Base-by-base conservation (phyloP, 1,284 basidiomycete species). In the Thecaphora thlaspeos region DNA sequence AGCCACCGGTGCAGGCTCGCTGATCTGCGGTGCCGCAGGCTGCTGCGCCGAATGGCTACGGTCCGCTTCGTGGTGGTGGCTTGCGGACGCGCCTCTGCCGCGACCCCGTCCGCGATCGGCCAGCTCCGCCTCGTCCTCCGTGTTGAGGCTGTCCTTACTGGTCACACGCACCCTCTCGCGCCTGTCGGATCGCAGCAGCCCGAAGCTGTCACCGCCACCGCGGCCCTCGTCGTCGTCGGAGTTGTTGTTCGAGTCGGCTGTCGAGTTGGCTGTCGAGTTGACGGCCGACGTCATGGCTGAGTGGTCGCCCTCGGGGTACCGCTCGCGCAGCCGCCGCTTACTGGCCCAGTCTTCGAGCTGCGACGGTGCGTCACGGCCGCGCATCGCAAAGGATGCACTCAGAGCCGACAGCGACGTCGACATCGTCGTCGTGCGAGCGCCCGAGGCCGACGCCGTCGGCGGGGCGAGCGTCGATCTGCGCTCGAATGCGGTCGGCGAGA, bases 311-410 rank as follows among this genome's bases (percentile, higher is more conserved):
- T 72, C 59, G 1, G 70, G 70, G 40, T 71, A 72, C 23, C 70
- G 55, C 47, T 72, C 70, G 12, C 61, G 58, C 41, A 72, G 41
- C n/a, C 70, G 49, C 26, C 67, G 55, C 54, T 67, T 66, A n/a
- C 66, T 63, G 19, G 70, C 59, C 70, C 68, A 71, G 46, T 70
- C 70, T 45, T 72, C 68, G 53, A 68, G 52, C 39, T 66, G 62
- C 3, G 56, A 14, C 5, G 68, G 68, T 7, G 63, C 43, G 3
- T 71, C 70, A 19, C 68, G 56, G 7, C 70, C 70, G 19, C 70
- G 56, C 70, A 72, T 71, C 19, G 70, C 70, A 36, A 72, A 72
- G 2, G 68, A 71, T 2, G 70, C 70, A 41, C 62, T 67, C 11
- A 72, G 57, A 7, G 61, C 61, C 19, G 59, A 55, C 0, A 71